These are phyloP conservation scores for Cyberlindnera lachancei DNA, from an alignment of 805 yeast species.

Conservation along the genomic window DNA sequence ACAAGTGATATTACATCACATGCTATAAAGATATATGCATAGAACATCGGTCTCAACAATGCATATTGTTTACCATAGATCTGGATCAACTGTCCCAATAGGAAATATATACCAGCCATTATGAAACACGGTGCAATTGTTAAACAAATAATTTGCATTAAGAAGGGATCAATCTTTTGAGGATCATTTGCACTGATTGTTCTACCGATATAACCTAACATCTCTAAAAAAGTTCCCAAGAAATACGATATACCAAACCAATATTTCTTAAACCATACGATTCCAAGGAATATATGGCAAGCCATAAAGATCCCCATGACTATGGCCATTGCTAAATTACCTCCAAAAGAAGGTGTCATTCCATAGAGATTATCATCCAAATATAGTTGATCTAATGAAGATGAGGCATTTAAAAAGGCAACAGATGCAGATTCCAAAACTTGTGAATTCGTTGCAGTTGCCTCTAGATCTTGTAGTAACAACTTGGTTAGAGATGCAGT, in stretches of 20 bases:
- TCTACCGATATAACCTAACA: slow-evolving; percentile 63
- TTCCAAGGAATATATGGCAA: slow-evolving; percentile 35
- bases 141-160: slow-evolving; percentile 59
- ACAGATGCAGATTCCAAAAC: slow-evolving; percentile 9
- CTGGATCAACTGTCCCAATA: slow-evolving; percentile 59
- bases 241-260: slow-evolving; percentile 59
- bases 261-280: slow-evolving; percentile 44
- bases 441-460: slow-evolving; percentile 5
- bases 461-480: slow-evolving; percentile 11
- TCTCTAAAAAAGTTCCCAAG: slow-evolving; percentile 51
- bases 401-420: slow-evolving; percentile 8
- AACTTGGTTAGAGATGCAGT: slow-evolving; percentile 12
- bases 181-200: slow-evolving; percentile 35
- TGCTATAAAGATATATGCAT: slow-evolving; percentile 55
- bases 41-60: slow-evolving; percentile 45
- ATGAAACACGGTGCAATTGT: slow-evolving; percentile 79
- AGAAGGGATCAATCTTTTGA: slow-evolving; percentile 32
- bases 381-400: slow-evolving; percentile 5
- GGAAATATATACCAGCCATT: slow-evolving; percentile 76
- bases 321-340: slow-evolving; percentile 49
- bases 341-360: slow-evolving; percentile 43
- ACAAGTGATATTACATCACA: slow-evolving; percentile 60
- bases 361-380: slow-evolving; percentile 26
- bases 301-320: slow-evolving; percentile 43
- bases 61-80: slow-evolving; percentile 53